These are phyloP conservation scores for Avicennia marina DNA, from an alignment of 257 asterid genomes.

Conservation along the genomic window DNA sequence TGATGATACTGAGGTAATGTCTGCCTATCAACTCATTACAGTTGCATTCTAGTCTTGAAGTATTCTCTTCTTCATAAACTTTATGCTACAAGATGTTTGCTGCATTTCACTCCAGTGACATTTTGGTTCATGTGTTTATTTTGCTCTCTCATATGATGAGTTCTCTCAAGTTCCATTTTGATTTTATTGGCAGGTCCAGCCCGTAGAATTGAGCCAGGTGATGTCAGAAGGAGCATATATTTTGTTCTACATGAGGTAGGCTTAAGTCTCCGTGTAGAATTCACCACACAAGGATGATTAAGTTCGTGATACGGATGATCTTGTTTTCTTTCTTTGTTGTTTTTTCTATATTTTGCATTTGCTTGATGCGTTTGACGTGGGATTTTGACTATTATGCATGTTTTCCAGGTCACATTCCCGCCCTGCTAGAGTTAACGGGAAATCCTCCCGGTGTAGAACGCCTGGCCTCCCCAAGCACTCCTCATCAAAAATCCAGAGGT, in stretches of 20 bases:
- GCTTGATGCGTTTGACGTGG: neutral
- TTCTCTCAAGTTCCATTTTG: neutral
- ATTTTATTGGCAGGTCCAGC: constrained; percentile 50
- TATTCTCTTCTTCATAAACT: no score
- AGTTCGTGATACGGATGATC: neutral
- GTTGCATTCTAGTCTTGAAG: no score
- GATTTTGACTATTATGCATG: neutral
- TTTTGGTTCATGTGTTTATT: neutral
- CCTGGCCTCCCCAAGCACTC: constrained; percentile 24
- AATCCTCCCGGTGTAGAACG: constrained; percentile 27
- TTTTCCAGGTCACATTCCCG: constrained; percentile 63
- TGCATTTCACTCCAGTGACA: neutral
- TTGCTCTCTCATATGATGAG: neutral
- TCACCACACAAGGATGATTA: no score
- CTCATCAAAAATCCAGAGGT: constrained; percentile 32
- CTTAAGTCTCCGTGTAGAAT: neutral
- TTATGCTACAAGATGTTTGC: neutral
- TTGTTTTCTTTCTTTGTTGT: neutral
- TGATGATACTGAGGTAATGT: constrained; percentile 71
- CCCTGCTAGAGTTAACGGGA: constrained; percentile 29
- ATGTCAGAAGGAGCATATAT: constrained; percentile 86
- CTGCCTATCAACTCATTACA: neutral
- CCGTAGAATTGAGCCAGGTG: constrained; percentile 59
- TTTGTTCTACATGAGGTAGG: constrained; percentile 80
- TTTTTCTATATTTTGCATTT: neutral